Conservation (phyloP, 371 early-diverging fungal genomes). For the Gilbertella persicaria region DNA sequence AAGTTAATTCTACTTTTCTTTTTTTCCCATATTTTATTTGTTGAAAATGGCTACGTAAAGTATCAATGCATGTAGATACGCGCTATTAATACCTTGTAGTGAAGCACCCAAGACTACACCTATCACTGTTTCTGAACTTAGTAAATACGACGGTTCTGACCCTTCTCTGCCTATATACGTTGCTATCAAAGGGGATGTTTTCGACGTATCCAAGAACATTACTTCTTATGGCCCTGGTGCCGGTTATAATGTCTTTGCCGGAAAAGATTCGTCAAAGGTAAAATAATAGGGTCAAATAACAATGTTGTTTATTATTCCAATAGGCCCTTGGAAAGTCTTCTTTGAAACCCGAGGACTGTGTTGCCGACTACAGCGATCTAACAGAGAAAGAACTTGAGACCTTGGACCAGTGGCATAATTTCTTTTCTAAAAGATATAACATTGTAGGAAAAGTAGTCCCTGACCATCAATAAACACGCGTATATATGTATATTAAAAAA, state of each 20-base stretch:
- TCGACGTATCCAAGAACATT: slow-evolving; percentile 74
- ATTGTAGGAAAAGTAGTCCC: slow-evolving; percentile 67
- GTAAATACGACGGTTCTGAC: slow-evolving; percentile 71
- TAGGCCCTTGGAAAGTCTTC: slow-evolving; percentile 80
- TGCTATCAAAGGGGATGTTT: slow-evolving; percentile 81
- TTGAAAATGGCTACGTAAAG: slow-evolving; percentile 23
- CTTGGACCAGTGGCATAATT: slow-evolving; percentile 77
- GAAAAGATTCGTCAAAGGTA: slow-evolving; percentile 80
- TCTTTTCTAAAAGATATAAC: slow-evolving; percentile 76
- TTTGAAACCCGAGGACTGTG: slow-evolving; percentile 73
- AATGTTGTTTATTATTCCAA: not conserved
- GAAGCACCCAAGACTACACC: slow-evolving; percentile 54
- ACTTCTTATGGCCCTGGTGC: slow-evolving; percentile 69
- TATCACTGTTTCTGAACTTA: slow-evolving; percentile 66
- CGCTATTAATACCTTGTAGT: slow-evolving; percentile 12
- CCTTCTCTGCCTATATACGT: slow-evolving; percentile 74
- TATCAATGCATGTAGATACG: not conserved
- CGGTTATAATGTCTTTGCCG: slow-evolving; percentile 76
- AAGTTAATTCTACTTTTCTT: not conserved
- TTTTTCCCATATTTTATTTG: slow-evolving; percentile 6
- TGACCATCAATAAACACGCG: slow-evolving; percentile 18
- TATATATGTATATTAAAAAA: not conserved
- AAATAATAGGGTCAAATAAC: slow-evolving; percentile 24
- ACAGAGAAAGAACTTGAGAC: slow-evolving; percentile 70
- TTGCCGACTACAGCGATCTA: slow-evolving; percentile 68